phyloP scores from a whole-genome alignment of 73 alveolate species.

The Halteria grandinella region DNA sequence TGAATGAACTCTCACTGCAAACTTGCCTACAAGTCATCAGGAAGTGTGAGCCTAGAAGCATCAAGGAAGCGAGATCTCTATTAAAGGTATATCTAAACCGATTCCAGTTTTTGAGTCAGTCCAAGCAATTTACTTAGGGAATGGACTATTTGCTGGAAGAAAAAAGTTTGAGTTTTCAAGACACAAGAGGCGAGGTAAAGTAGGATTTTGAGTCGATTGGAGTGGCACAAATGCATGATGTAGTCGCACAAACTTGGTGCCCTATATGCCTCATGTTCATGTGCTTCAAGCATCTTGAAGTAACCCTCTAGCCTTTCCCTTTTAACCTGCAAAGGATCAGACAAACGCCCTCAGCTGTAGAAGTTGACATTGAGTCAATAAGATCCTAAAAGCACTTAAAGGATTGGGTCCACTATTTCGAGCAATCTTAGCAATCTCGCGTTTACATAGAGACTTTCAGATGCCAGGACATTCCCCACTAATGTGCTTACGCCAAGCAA shows the following conservation, averaged over 20 bases:
- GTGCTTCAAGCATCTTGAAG: constrained; percentile 11
- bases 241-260: constrained; percentile 4
- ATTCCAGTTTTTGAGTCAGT: neutral
- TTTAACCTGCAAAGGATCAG: constrained; percentile 6
- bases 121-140: too few species aligned
- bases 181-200: neutral
- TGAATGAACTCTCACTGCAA: constrained; percentile 17
- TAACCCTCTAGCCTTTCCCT: neutral
- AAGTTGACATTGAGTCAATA: neutral
- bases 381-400: neutral
- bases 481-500: neutral
- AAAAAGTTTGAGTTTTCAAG: neutral
- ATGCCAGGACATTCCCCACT: neutral
- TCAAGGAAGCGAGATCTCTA: neutral
- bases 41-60: constrained; percentile 10
- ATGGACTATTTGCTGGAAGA: neutral
- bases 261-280: constrained; percentile 26
- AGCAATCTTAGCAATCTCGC: neutral
- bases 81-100: neutral
- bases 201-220: constrained; percentile 7
- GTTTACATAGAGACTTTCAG: neutral
- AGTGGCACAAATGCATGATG: neutral
- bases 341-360: neutral
- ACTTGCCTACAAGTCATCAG: neutral
- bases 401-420: constrained; percentile 16